phyloP scores from a whole-genome alignment of 2,329 filamentous ascomycete species.

The Hypocreales sp. region DNA sequence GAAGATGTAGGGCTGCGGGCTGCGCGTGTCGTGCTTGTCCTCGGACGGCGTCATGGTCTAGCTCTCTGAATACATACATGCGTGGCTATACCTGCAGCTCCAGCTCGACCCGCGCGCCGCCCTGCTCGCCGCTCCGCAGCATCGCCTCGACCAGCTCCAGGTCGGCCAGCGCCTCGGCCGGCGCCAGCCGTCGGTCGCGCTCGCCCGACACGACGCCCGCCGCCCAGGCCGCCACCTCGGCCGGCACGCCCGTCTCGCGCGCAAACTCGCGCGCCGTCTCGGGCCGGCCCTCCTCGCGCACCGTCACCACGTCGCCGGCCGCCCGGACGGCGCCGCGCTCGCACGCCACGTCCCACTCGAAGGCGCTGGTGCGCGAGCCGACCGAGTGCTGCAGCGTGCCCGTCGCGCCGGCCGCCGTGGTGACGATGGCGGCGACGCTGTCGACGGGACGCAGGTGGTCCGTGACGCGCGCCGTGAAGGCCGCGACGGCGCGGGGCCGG shows the following conservation, averaged over 20 bases:
- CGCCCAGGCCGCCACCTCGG: constrained; percentile 47
- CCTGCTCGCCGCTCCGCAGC: constrained; percentile 28
- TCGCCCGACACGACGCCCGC: constrained; percentile 31
- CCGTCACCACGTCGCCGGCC: constrained; percentile 29
- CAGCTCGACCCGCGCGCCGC: constrained; percentile 22
- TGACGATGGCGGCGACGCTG: constrained; percentile 44
- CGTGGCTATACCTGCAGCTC: constrained; percentile 12
- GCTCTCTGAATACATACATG: no score
- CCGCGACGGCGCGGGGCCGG: constrained; percentile 28
- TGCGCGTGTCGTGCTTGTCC: no score
- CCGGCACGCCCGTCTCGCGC: constrained; percentile 35
- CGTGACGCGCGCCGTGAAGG: constrained; percentile 38
- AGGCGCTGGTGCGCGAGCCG: constrained; percentile 36
- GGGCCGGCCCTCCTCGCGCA: constrained; percentile 18
- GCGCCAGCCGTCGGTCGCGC: constrained; percentile 32
- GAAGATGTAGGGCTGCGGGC: constrained; percentile 2
- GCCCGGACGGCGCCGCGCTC: constrained; percentile 36
- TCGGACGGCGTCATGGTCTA: no score
- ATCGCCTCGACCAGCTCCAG: constrained; percentile 41
- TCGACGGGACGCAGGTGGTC: constrained; percentile 49
- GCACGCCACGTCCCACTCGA: constrained; percentile 40
- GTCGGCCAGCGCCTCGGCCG: constrained; percentile 44
- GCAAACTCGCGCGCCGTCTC: constrained; percentile 25
- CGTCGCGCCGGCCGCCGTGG: constrained; percentile 34
- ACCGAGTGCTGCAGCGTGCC: constrained; percentile 43